phyloP scores from a whole-genome alignment of 75 land plant species.

The Chamaecyparis obtusa region DNA sequence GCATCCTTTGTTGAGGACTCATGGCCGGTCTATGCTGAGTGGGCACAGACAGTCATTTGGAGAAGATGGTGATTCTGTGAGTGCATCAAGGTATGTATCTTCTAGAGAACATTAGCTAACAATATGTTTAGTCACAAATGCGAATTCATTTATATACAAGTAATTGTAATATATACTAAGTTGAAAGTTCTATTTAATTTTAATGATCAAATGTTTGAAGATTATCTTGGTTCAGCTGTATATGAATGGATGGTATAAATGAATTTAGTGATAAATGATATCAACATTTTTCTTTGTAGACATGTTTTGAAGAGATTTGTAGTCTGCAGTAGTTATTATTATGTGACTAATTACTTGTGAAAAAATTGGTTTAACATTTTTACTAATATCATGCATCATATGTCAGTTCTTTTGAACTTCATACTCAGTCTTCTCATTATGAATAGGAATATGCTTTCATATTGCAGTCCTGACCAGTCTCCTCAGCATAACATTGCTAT shows the following conservation, averaged over 20 bases:
- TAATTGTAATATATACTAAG: neutral
- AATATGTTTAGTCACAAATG: neutral
- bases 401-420: neutral
- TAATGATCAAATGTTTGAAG: neutral
- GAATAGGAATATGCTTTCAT: neutral
- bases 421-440: neutral
- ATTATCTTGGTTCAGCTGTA: neutral
- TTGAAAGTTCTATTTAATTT: neutral
- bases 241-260: neutral
- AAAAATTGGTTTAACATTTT: neutral
- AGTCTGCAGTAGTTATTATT: neutral
- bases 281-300: neutral
- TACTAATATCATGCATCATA: neutral
- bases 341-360: neutral
- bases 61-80: conserved; percentile 49
- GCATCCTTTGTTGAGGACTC: conserved; percentile 67
- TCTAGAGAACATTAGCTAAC: neutral
- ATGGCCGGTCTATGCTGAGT: conserved; percentile 80
- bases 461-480: conserved; percentile 38
- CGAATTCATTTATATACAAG: neutral
- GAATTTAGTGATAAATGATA: neutral
- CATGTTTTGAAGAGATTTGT: neutral
- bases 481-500: conserved; percentile 24
- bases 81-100: conserved; percentile 55
- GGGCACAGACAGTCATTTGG: conserved; percentile 65